These are phyloP conservation scores for Candida sithepensis DNA, from an alignment of 805 yeast species.

Conservation along the genomic window DNA sequence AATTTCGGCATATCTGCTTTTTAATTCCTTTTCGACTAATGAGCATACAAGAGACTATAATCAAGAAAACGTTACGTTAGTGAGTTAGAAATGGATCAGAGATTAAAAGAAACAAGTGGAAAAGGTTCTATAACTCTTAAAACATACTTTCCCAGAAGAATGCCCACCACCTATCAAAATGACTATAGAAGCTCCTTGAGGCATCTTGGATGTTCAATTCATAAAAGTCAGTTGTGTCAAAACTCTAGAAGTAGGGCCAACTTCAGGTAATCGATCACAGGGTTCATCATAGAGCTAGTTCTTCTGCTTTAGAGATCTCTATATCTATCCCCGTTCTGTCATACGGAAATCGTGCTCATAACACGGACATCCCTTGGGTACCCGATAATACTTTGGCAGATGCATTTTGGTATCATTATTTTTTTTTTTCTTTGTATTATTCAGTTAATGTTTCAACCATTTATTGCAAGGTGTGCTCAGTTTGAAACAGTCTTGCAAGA, in stretches of 20 bases:
- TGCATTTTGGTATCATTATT: not conserved
- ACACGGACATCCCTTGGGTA: conserved; percentile 1
- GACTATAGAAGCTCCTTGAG: conserved; percentile 12
- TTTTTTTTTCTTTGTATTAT: not conserved
- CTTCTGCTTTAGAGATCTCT: not conserved
- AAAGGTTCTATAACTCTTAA: too few species aligned
- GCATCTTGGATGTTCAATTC: not conserved
- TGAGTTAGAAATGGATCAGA: not conserved
- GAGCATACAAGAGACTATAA: conserved; percentile 24
- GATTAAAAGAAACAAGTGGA: too few species aligned
- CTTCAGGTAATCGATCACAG: too few species aligned
- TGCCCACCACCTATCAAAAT: conserved; percentile 35
- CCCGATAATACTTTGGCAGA: not conserved
- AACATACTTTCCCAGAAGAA: conserved; percentile 33
- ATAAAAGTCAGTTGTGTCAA: too few species aligned
- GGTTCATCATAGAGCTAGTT: too few species aligned
- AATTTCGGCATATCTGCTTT: conserved; percentile 16
- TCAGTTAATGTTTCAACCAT: not conserved
- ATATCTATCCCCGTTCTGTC: not conserved
- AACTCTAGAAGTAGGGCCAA: too few species aligned
- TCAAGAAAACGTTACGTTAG: not conserved
- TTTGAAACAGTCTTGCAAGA: too few species aligned
- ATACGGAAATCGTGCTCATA: not conserved
- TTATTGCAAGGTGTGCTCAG: too few species aligned
- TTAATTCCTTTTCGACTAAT: conserved; percentile 20